phyloP scores from a whole-genome alignment of 352 stramenopile species.

The Thraustochytrium sp. region DNA sequence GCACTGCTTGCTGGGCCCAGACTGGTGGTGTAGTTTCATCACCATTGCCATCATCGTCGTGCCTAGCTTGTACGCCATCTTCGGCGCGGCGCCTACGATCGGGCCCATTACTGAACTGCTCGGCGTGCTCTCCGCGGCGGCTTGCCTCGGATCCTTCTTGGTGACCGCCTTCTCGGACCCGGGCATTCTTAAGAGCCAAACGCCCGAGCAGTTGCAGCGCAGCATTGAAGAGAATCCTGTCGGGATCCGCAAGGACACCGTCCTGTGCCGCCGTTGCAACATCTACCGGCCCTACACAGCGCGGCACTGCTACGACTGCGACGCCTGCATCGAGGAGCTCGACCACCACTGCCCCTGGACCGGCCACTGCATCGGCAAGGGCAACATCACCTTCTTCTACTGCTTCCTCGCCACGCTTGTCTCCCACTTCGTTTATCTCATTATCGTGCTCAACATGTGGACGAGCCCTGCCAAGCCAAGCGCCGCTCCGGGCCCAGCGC shows the following conservation, averaged over 20 bases:
- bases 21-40: conserved; percentile 36
- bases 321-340: conserved; percentile 74
- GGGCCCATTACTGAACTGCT: background rate
- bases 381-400: conserved; percentile 54
- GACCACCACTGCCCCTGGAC: conserved; percentile 58
- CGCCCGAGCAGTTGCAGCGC: background rate
- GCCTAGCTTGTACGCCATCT: background rate
- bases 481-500: too few species aligned
- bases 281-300: conserved; percentile 53
- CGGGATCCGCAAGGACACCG: too few species aligned
- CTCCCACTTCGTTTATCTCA: conserved; percentile 73
- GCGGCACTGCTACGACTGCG: conserved; percentile 74
- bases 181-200: conserved; percentile 10
- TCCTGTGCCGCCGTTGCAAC: conserved; percentile 43
- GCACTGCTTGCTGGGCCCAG: conserved; percentile 21
- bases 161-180: conserved; percentile 20
- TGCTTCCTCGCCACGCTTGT: conserved; percentile 69
- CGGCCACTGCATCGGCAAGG: conserved; percentile 55
- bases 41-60: background rate
- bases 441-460: conserved; percentile 66
- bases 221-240: background rate
- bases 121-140: background rate
- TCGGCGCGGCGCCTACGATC: background rate
- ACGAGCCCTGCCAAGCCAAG: background rate
- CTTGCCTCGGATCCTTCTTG: conserved; percentile 7